A percentile compares a stretch with the other conserved stretches of the same genome.
Conservation (phyloP, 345 rosid genomes). For the Populus ilicifolia region DNA sequence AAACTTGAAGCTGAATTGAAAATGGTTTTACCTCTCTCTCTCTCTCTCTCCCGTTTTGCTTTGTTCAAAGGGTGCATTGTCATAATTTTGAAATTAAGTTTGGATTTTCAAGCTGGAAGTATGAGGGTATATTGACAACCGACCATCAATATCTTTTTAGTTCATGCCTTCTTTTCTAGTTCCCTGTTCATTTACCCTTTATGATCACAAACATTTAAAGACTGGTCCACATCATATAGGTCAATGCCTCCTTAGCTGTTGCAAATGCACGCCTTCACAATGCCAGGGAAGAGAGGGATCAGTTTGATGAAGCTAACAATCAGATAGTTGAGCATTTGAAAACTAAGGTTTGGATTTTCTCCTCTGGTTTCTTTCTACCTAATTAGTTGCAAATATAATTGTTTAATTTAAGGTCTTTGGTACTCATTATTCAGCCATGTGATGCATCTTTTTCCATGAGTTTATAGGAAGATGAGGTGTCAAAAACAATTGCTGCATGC, state of each 20-base stretch:
- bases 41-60: not conserved
- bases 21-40: conserved; percentile 37
- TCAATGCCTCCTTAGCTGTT: conserved; percentile 83
- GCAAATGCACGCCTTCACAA: conserved; percentile 75
- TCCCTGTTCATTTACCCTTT: not conserved
- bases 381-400: not conserved
- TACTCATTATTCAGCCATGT: conserved; percentile 3
- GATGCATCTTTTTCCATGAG: conserved; percentile 3
- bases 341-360: conserved; percentile 53
- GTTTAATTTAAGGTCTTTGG: not conserved
- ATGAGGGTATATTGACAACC: not conserved
- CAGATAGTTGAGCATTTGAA: conserved; percentile 77
- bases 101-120: not conserved
- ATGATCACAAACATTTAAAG: conserved; percentile 10
- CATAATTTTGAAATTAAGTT: not conserved
- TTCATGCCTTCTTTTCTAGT: not conserved
- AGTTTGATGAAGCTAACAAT: conserved; percentile 89
- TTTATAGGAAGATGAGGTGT: conserved; percentile 82
- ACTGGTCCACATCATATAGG: conserved; percentile 38
- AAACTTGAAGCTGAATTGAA: conserved; percentile 90
- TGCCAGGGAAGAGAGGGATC: conserved; percentile 85
- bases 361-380: conserved; percentile 2
- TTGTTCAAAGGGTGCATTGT: not conserved
- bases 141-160: not conserved
- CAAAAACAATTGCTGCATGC: conserved; percentile 68